Conservation (phyloP, 495 filamentous ascomycete species). For the Aspergillus affinis region DNA sequence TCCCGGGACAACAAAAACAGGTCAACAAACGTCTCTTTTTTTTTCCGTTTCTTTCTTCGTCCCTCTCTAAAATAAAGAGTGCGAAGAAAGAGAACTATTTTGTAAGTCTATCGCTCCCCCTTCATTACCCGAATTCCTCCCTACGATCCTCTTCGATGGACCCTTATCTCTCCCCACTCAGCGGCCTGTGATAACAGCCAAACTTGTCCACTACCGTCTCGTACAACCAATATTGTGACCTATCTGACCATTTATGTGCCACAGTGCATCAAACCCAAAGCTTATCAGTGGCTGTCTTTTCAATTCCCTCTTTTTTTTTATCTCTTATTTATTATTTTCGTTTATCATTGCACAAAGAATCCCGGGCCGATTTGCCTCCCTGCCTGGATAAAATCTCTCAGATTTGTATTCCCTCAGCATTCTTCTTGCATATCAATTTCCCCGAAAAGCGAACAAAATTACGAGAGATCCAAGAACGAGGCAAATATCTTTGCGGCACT, state of each 20-base stretch:
- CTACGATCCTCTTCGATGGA: not conserved
- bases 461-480: constrained; percentile 4
- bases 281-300: constrained; percentile 18
- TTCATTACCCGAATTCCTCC: constrained; percentile 9
- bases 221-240: constrained; percentile 10
- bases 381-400: constrained; percentile 14
- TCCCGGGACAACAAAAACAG: too few species aligned
- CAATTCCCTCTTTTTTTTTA: not conserved
- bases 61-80: not conserved
- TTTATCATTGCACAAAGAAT: constrained; percentile 14
- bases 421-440: constrained; percentile 15
- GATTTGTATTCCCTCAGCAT: constrained; percentile 18
- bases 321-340: not conserved
- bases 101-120: constrained; percentile 7
- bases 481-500: not conserved
- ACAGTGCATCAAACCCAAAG: constrained; percentile 21
- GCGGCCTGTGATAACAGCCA: constrained; percentile 22
- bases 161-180: constrained; percentile 39
- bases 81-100: constrained; percentile 8
- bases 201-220: constrained; percentile 4
- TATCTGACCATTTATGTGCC: constrained; percentile 21
- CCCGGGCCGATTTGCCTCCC: constrained; percentile 21
- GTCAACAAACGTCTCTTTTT: not conserved
- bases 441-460: constrained; percentile 2
- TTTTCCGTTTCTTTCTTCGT: not conserved